Evolutionary conservation across 2,329 filamentous ascomycete genomes (phyloP), one percentile per base, ranked within the genome.

Genomic region (Thielaviopsis populi): DNA sequence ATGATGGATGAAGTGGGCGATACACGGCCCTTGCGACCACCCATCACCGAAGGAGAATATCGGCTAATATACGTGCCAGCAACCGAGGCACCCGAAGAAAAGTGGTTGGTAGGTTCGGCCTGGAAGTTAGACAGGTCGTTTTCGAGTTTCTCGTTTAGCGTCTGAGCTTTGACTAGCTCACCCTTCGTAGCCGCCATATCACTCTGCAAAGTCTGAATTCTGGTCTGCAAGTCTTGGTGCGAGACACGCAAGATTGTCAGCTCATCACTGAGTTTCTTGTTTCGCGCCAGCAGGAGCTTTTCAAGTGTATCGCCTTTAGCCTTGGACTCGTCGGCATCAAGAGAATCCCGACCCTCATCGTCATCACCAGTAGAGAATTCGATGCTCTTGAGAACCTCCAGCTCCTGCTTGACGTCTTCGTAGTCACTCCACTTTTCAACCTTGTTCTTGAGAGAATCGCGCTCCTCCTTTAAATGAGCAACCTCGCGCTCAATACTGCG

Each of bases 1-100:
- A 99, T 97, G 70, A 99, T 97, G 22, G 92, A 97, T 3, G 92
- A 97, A 0, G 94, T 97, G 0, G 94, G 95, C 2, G 94, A 97
- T 17, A 87, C 83, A 60, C 80, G 78, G 37, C 87, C 83, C 69
- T 84, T 83, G 59, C 88, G 82, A 19, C 83, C 80, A 1, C 80
- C 78, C 46, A 78, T 79, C 13, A 79, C 74, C 1, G 81, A 78
- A 1, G 88, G 85, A 1, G 88, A 86, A 70, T 91, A 88, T 59
- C 88, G 83, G 24, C 88, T 92, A 61, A 85, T 83, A 72, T 96
- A 95, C 2, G 92, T 97, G 48, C 91, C 92, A 1, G 92, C 91
- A 48, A 96, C 88, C 1, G 92, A 97, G 72, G 91, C 91, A 6
- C 89, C 91, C 0, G 89, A 91, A 0, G 92, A 90, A 72, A 95